Percentiles rank a stretch among this genome's conserved stretches.
phyloP scores from a whole-genome alignment of 306 rosid species.

The Senna siamea region DNA sequence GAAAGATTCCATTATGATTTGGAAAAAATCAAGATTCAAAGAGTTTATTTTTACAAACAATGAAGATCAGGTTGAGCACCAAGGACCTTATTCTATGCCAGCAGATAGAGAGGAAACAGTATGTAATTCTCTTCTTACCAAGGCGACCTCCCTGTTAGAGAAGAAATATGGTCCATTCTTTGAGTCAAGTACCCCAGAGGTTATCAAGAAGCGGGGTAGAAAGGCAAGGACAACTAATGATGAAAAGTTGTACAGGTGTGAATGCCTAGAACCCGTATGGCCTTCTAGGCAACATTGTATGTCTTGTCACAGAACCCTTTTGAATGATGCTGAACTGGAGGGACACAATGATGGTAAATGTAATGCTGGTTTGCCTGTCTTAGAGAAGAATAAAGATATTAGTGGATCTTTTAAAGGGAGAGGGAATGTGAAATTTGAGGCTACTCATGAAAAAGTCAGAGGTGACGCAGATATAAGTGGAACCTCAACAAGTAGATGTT shows the following conservation, averaged over 20 bases:
- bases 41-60: slow-evolving; percentile 46
- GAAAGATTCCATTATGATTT: slow-evolving; percentile 73
- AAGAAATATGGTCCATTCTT: slow-evolving; percentile 70
- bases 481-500: slow-evolving; percentile 43
- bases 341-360: slow-evolving; percentile 80
- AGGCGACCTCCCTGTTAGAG: slow-evolving; percentile 76
- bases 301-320: slow-evolving; percentile 79
- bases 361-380: slow-evolving; percentile 46
- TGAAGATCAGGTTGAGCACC: slow-evolving; percentile 54
- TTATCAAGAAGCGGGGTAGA: slow-evolving; percentile 57
- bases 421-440: slow-evolving; percentile 58
- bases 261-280: slow-evolving; percentile 88
- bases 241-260: slow-evolving; percentile 79
- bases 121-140: slow-evolving; percentile 61
- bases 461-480: slow-evolving; percentile 53
- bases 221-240: slow-evolving; percentile 55
- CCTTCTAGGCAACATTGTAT: slow-evolving; percentile 81
- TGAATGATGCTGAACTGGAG: slow-evolving; percentile 70
- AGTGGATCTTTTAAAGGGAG: slow-evolving; percentile 63
- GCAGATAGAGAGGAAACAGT: slow-evolving; percentile 47
- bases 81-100: slow-evolving; percentile 39
- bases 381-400: slow-evolving; percentile 62
- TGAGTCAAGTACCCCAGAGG: slow-evolving; percentile 58
- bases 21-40: slow-evolving; percentile 70
- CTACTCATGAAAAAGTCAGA: slow-evolving; percentile 49